Evolutionary conservation across 768 basidiomycete species (phyloP).

Genomic region (Russula griseocarnosa): DNA sequence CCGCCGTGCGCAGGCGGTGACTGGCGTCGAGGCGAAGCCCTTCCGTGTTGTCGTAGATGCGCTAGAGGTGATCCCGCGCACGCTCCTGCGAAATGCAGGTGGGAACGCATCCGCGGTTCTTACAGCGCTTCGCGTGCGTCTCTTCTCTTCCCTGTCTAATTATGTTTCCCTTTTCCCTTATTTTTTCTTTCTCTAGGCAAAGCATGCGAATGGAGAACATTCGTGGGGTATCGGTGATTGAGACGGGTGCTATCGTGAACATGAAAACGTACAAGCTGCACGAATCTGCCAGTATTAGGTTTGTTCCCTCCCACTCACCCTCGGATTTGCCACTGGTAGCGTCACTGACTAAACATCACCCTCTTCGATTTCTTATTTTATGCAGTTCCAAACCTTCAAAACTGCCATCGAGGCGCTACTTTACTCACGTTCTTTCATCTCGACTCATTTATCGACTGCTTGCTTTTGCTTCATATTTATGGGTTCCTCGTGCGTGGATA

Average conservation of each 20-base stretch:
- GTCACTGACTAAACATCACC: not conserved
- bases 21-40: too few relatives aligned
- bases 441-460: conserved; percentile 2
- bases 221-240: conserved; percentile 95
- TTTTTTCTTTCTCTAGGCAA: conserved; percentile 49
- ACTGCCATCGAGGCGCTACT: conserved; percentile 81
- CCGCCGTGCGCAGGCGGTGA: too few relatives aligned
- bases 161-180: conserved; percentile 45
- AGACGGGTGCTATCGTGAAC: conserved; percentile 92
- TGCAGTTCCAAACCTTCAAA: conserved; percentile 88
- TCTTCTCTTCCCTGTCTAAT: not conserved
- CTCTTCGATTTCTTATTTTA: not conserved
- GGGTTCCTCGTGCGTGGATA: conserved; percentile 91
- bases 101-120: too few relatives aligned
- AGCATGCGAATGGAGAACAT: conserved; percentile 86
- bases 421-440: not conserved
- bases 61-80: too few relatives aligned
- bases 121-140: too few relatives aligned
- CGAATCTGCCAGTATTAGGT: conserved; percentile 94
- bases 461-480: not conserved
- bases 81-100: too few relatives aligned
- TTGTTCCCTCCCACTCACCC: not conserved
- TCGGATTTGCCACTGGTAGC: not conserved
- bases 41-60: too few relatives aligned
- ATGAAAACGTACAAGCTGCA: conserved; percentile 94